Conservation (phyloP, 768 basidiomycete genomes). For the Pisolithus albus region DNA sequence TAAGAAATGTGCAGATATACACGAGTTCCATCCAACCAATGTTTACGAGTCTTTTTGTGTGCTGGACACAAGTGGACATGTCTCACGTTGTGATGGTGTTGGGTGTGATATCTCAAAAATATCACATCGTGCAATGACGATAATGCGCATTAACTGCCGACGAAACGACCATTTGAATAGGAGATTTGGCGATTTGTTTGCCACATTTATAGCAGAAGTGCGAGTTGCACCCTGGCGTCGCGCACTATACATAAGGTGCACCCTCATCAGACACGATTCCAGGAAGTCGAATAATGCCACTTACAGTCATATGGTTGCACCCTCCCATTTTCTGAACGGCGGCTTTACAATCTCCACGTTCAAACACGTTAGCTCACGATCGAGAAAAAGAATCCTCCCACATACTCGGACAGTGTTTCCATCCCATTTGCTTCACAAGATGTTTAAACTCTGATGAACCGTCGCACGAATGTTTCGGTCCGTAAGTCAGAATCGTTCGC, state of each 20-base stretch:
- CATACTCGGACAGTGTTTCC: conserved; percentile 58
- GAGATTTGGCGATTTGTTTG: conserved; percentile 36
- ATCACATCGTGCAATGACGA: conserved; percentile 25
- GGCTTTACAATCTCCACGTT: conserved; percentile 32
- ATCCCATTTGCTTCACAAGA: conserved; percentile 45
- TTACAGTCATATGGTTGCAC: conserved; percentile 56
- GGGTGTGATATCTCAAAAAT: background rate
- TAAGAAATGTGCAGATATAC: too few relatives aligned
- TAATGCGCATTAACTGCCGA: conserved; percentile 30
- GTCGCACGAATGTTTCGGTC: conserved; percentile 48
- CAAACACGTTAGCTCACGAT: background rate
- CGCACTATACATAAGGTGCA: conserved; percentile 32
- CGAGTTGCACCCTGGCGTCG: conserved; percentile 46
- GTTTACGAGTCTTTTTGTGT: too few relatives aligned
- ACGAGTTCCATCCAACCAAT: too few relatives aligned
- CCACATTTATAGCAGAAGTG: conserved; percentile 53
- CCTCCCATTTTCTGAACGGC: conserved; percentile 47
- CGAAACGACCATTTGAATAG: conserved; percentile 24
- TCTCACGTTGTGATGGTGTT: background rate
- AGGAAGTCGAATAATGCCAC: conserved; percentile 11
- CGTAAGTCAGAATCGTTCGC: conserved; percentile 27
- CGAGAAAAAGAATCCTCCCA: background rate
- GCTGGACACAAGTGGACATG: too few relatives aligned
- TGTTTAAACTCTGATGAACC: conserved; percentile 46
- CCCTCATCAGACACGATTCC: background rate